Evolutionary conservation across 2,329 filamentous ascomycete genomes (phyloP).

Genomic region (Pyrenochaeta sp.): DNA sequence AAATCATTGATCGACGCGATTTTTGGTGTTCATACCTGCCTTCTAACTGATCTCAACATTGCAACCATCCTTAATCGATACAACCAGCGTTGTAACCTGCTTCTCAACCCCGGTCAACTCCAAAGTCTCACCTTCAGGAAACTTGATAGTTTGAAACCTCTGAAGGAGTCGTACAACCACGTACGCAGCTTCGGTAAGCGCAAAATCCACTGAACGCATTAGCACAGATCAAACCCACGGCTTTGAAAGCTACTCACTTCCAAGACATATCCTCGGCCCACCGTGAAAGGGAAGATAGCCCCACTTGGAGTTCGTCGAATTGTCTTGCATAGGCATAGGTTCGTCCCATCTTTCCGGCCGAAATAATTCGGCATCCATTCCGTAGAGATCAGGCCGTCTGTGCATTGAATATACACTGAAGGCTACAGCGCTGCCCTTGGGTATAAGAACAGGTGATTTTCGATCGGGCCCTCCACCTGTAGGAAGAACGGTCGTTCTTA

Average conservation of each 20-base stretch:
- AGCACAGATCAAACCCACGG: too few species aligned
- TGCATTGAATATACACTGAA: constrained; percentile 33
- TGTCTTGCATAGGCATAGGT: too few species aligned
- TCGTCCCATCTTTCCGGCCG: constrained; percentile 20
- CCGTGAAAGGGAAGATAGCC: too few species aligned
- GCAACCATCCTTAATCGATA: constrained; percentile 34
- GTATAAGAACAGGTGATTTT: constrained; percentile 40
- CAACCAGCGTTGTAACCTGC: constrained; percentile 28
- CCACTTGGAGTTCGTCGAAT: too few species aligned
- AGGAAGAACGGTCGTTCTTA: constrained; percentile 36
- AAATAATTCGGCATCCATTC: constrained; percentile 27
- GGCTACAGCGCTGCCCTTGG: constrained; percentile 26
- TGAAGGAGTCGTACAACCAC: constrained; percentile 25
- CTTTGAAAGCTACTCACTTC: too few species aligned
- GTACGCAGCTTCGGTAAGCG: constrained; percentile 29
- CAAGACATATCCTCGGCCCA: not conserved
- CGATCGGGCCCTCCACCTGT: constrained; percentile 37
- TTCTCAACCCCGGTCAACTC: constrained; percentile 28
- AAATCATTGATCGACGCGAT: too few species aligned
- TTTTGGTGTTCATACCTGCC: not conserved
- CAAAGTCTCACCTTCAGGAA: constrained; percentile 21
- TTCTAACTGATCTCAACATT: constrained; percentile 23
- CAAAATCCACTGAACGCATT: constrained; percentile 24
- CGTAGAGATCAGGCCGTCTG: constrained; percentile 23
- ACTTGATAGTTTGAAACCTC: constrained; percentile 25